phyloP scores from a whole-genome alignment of 148 eudicot genomes.

The Nepenthes mirabilis region DNA sequence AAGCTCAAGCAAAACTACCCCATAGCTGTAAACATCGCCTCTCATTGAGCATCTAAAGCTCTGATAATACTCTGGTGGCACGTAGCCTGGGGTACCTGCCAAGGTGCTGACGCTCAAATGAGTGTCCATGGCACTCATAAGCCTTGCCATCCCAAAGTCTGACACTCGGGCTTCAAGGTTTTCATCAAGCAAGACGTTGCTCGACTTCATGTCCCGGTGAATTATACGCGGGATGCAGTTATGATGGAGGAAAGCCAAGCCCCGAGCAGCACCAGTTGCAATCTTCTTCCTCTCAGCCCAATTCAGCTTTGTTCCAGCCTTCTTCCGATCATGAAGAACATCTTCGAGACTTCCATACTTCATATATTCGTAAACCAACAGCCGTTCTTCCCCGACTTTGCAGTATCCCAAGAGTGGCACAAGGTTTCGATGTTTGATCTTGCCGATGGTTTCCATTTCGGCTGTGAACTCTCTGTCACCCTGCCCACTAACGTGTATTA shows the following conservation, averaged over 20 bases:
- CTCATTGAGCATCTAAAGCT: constrained; percentile 58
- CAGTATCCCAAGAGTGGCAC: constrained; percentile 79
- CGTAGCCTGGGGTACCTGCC: constrained; percentile 83
- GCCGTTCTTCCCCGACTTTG: constrained; percentile 75
- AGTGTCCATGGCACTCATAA: constrained; percentile 74
- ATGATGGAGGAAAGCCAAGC: constrained; percentile 76
- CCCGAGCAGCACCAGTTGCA: constrained; percentile 72
- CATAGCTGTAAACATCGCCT: constrained; percentile 86
- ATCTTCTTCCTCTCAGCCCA: constrained; percentile 67
- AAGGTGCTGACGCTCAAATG: constrained; percentile 80
- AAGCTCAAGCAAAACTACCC: constrained; percentile 70
- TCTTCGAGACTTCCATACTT: constrained; percentile 74
- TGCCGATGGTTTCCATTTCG: constrained; percentile 88
- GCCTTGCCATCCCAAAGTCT: constrained; percentile 89
- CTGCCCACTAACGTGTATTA: constrained; percentile 73
- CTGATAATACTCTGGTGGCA: constrained; percentile 73
- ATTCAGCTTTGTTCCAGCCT: constrained; percentile 44
- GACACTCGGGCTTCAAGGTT: constrained; percentile 69
- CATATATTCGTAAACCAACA: constrained; percentile 83
- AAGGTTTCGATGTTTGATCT: constrained; percentile 69
- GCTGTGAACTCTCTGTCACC: constrained; percentile 83
- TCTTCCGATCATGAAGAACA: constrained; percentile 51
- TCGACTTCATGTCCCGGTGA: constrained; percentile 84
- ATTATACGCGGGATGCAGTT: constrained; percentile 74
- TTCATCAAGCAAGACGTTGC: constrained; percentile 69